These are phyloP conservation scores for Termitomyces sp. DNA, from an alignment of 768 basidiomycete species.

Conservation along the genomic window DNA sequence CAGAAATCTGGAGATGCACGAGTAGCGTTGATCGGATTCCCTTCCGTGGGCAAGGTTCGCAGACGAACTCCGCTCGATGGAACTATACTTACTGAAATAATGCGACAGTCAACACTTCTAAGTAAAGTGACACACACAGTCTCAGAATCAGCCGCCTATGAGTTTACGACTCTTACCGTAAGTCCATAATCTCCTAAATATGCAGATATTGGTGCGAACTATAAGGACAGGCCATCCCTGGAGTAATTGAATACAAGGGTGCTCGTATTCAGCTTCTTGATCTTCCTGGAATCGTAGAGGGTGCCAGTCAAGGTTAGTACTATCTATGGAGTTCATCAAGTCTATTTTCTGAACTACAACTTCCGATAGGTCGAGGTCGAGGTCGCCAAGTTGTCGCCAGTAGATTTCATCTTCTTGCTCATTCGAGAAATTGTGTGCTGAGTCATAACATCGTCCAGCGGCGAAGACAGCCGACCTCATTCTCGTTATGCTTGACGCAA, in stretches of 20 bases:
- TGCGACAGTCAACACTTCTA: conserved; percentile 76
- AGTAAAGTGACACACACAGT: conserved; percentile 90
- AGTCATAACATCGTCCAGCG: conserved; percentile 31
- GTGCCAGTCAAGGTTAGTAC: conserved; percentile 68
- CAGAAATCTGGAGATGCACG: conserved; percentile 81
- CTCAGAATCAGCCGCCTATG: conserved; percentile 88
- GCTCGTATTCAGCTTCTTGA: conserved; percentile 90
- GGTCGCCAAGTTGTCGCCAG: conserved; percentile 96
- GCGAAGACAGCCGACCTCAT: conserved; percentile 94
- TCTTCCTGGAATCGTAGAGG: conserved; percentile 94
- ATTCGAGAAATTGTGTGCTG: not conserved
- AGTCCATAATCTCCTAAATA: conserved; percentile 15
- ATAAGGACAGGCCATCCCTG: conserved; percentile 79
- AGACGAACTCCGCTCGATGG: not conserved
- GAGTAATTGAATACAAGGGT: conserved; percentile 95
- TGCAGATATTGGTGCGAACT: conserved; percentile 1
- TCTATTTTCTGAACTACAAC: not conserved
- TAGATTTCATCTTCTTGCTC: conserved; percentile 24
- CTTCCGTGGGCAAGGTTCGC: conserved; percentile 84
- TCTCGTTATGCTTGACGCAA: conserved; percentile 89
- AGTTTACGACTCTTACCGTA: conserved; percentile 91
- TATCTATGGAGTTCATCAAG: not conserved
- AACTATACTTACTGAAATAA: not conserved
- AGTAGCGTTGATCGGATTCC: conserved; percentile 92
- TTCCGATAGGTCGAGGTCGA: conserved; percentile 66